Conservation (phyloP, 2,329 filamentous ascomycete genomes). For the Aspergillus ochraceus region DNA sequence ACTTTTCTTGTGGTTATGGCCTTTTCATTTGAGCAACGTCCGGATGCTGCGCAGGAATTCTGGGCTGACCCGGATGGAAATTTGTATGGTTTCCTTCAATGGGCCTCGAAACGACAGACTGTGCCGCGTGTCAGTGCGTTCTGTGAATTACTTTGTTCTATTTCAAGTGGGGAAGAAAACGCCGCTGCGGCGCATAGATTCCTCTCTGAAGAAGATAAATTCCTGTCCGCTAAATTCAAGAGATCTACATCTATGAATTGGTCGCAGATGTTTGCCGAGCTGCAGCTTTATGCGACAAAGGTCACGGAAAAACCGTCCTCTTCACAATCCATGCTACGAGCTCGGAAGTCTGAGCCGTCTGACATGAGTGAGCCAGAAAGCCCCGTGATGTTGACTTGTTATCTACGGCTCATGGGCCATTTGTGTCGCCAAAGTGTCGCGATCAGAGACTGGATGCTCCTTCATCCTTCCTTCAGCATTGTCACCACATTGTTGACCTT, state of each 20-base stretch:
- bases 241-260: conserved; percentile 85
- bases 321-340: conserved; percentile 57
- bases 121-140: conserved; percentile 96
- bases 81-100: conserved; percentile 89
- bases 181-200: conserved; percentile 86
- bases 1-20: conserved; percentile 90
- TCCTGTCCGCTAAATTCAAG: conserved; percentile 74
- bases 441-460: conserved; percentile 73
- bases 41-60: conserved; percentile 82
- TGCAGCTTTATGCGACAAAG: conserved; percentile 78
- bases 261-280: conserved; percentile 86
- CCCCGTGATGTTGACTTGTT: conserved; percentile 94
- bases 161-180: conserved; percentile 79
- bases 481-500: conserved; percentile 75
- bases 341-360: conserved; percentile 62
- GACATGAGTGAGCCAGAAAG: conserved; percentile 88
- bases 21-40: conserved; percentile 82
- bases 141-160: conserved; percentile 90
- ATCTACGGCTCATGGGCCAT: conserved; percentile 82
- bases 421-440: conserved; percentile 71
- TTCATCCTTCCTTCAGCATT: conserved; percentile 66
- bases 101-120: conserved; percentile 92
- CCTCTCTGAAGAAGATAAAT: conserved; percentile 78
- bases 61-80: conserved; percentile 94
- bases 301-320: conserved; percentile 64